phyloP scores from a whole-genome alignment of 176 grass and related monocot genomes.

The Lolium multiflorum region DNA sequence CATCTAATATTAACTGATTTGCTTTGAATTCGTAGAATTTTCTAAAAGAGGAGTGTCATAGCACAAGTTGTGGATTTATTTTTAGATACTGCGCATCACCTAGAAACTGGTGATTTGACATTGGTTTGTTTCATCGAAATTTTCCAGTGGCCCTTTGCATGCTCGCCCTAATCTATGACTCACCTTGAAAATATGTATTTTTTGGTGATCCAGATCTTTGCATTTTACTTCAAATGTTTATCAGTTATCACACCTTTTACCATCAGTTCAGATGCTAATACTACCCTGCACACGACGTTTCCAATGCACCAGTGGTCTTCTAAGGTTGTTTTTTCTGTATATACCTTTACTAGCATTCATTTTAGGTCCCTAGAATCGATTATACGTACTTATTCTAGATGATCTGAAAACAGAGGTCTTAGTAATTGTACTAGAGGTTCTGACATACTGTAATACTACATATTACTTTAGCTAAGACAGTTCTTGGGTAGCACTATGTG shows the following conservation, averaged over 20 bases:
- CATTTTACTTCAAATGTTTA: slow-evolving; percentile 3
- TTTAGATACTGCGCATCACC: slow-evolving; percentile 3
- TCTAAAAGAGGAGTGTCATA: not conserved
- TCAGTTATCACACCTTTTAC: not conserved
- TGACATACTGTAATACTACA: not conserved
- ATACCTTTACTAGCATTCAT: not conserved
- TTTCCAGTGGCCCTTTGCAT: not conserved
- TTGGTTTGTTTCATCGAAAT: not conserved
- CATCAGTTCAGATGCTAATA: not conserved
- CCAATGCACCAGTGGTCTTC: not conserved
- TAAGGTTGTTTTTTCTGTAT: not conserved
- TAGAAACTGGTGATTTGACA: not conserved
- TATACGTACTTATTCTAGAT: not conserved
- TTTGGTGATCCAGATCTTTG: not conserved
- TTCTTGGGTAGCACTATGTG: not conserved
- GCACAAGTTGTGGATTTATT: not conserved
- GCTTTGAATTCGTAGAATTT: not conserved
- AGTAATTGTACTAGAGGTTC: not conserved
- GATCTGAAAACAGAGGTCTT: not conserved
- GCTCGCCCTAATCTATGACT: not conserved
- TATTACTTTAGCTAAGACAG: not conserved
- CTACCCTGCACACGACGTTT: not conserved
- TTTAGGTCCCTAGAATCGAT: not conserved
- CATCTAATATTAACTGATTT: not conserved
- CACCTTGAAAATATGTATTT: not conserved